These are phyloP conservation scores for Neurospora tetraspora DNA, from an alignment of 495 filamentous ascomycete genomes.

Conservation along the genomic window DNA sequence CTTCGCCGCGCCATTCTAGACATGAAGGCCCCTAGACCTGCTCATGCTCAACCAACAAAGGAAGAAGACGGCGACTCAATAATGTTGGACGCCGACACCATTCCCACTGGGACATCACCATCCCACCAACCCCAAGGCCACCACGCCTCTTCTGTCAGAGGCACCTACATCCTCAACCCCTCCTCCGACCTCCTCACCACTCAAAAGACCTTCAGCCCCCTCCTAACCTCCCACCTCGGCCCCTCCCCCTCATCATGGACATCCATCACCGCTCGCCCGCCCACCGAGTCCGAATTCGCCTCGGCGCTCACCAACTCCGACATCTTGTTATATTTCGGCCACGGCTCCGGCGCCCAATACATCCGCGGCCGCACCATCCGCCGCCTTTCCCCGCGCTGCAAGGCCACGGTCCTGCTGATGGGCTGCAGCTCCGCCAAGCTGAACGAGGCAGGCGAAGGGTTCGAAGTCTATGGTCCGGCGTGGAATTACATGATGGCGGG, in stretches of 20 bases:
- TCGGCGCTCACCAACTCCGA: conserved; percentile 46
- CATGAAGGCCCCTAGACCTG: conserved; percentile 4
- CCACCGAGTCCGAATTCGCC: conserved; percentile 69
- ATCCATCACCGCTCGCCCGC: conserved; percentile 52
- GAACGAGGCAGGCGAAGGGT: conserved; percentile 64
- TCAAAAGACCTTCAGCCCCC: conserved; percentile 57
- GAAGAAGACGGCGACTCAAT: not conserved
- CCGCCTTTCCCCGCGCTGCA: conserved; percentile 54
- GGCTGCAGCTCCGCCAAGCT: conserved; percentile 77
- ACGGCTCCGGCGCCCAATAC: conserved; percentile 92
- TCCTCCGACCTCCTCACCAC: conserved; percentile 68
- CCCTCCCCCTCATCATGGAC: conserved; percentile 52
- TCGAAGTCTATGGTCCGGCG: conserved; percentile 81
- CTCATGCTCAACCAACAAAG: not conserved
- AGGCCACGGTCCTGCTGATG: conserved; percentile 71
- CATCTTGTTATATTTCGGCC: conserved; percentile 86
- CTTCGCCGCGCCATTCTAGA: conserved; percentile 47
- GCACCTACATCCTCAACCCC: conserved; percentile 79
- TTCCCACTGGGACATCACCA: not conserved
- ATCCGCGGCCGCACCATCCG: conserved; percentile 72
- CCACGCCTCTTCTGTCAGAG: conserved; percentile 47
- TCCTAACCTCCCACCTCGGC: conserved; percentile 45
- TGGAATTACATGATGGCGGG: conserved; percentile 85
- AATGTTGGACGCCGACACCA: not conserved
- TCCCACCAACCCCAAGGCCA: conserved; percentile 30